Base-by-base conservation (phyloP, 345 rosid species). In the Gossypium bickii region DNA sequence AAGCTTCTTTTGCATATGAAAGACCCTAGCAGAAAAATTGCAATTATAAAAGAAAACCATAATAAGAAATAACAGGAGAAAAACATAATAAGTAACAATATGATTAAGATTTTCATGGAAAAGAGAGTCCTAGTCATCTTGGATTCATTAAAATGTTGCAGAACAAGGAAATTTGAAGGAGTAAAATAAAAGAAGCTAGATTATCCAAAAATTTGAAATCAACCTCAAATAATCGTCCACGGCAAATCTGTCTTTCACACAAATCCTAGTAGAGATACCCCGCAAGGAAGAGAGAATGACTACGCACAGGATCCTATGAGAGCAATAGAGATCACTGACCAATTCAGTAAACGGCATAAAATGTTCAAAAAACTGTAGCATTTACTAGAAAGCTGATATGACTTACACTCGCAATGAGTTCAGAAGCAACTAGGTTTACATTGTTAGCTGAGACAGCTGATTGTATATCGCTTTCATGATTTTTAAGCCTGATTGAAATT, bases 1-100 rank as follows among this genome's bases (percentile, higher is more conserved):
- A 85, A 45, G 98, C 92, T 80, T 94, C 89, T 85, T 89, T 89
- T 78, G 98, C 97, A 81, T 80, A 86, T 64, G 80, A 80, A 80
- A 94, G 92, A 80, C 94, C 99, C 99, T 94, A 49, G 77, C 72
- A 13, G 76, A 75, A 41, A 72, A 77, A 71, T 67, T 59, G 12
- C 45, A 18, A 56, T 47, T 18, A 70, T 53, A 45, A 76, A 69
- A 51, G 13, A 12, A 60, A 60, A 67, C 29, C 22, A 59, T 66
- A 24, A 53, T 22, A 38, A 58, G 41, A 11, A 67, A 67, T 6
- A 67, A 12, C 24, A 10, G 3, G 27, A 56, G 12, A 56, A 9
- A 12, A 20, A 18, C 60, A 56, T 56, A 8, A 56, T 56, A 18
- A 18, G 60, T 20, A 56, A 56, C 25, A 56, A 20, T 27, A 56